These are phyloP conservation scores for Aspergillus jensenii DNA, from an alignment of 2,329 filamentous ascomycete species.

Conservation along the genomic window DNA sequence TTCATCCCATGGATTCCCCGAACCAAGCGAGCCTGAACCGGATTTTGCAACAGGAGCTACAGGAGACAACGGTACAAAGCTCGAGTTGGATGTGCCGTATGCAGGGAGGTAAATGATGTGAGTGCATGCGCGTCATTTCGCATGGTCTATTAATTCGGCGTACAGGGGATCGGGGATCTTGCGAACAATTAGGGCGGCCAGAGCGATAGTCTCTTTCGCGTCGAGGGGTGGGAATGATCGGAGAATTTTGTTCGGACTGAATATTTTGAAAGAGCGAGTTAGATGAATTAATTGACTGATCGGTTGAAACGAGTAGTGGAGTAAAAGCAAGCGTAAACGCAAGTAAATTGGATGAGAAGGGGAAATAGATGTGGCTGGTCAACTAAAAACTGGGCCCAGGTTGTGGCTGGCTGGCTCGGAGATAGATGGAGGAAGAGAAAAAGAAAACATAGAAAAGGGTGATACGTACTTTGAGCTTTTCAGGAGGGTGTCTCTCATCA, in stretches of 20 bases:
- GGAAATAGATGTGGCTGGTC: conserved; percentile 8
- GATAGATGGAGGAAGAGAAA: background rate
- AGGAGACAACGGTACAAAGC: background rate
- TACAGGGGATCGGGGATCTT: conserved; percentile 92
- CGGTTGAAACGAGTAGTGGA: background rate
- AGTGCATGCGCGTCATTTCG: conserved; percentile 46
- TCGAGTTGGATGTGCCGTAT: background rate
- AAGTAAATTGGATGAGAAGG: background rate
- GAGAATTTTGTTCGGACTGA: conserved; percentile 87
- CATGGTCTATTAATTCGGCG: conserved; percentile 83
- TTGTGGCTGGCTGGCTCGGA: background rate
- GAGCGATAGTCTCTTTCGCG: conserved; percentile 77
- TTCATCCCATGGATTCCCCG: background rate
- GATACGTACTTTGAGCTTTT: conserved; percentile 71
- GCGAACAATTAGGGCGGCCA: conserved; percentile 81
- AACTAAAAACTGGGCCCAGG: background rate
- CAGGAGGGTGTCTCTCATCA: conserved; percentile 81
- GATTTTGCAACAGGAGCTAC: background rate
- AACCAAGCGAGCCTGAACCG: background rate
- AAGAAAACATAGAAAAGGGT: background rate
- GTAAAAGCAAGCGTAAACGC: background rate
- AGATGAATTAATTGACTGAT: conserved; percentile 4
- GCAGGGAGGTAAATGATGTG: background rate
- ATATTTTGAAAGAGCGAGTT: conserved; percentile 10
- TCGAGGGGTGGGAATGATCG: conserved; percentile 82